Evolutionary conservation across 495 filamentous ascomycete genomes (phyloP).

Genomic region (Saxophila tyrrhenica): DNA sequence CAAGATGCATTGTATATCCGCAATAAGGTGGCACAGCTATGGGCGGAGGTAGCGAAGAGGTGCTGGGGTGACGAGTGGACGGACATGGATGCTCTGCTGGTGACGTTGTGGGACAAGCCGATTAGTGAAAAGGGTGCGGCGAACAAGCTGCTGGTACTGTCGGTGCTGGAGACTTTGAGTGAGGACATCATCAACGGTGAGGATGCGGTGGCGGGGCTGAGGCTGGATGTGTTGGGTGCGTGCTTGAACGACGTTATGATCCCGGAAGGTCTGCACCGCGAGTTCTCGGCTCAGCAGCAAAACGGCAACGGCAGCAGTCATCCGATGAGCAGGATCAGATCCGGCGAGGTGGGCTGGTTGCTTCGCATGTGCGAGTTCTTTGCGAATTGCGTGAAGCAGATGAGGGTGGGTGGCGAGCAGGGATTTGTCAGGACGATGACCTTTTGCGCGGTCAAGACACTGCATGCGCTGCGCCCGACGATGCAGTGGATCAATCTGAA

Average conservation of each 20-base stretch:
- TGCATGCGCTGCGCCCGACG: slow-evolving; percentile 63
- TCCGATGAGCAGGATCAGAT: slow-evolving; percentile 38
- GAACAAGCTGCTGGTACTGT: slow-evolving; percentile 70
- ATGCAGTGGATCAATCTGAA: slow-evolving; percentile 77
- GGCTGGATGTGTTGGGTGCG: slow-evolving; percentile 72
- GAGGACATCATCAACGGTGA: slow-evolving; percentile 90
- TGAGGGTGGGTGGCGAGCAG: slow-evolving; percentile 2
- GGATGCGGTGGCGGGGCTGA: slow-evolving; percentile 69
- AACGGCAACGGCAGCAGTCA: slow-evolving; percentile 18
- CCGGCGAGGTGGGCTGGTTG: slow-evolving; percentile 78
- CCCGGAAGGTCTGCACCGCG: slow-evolving; percentile 58
- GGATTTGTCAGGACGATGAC: neutral
- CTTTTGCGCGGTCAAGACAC: slow-evolving; percentile 45
- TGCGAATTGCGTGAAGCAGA: slow-evolving; percentile 51
- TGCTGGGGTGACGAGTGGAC: slow-evolving; percentile 86
- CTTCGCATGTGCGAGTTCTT: slow-evolving; percentile 63
- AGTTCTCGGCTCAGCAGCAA: slow-evolving; percentile 59
- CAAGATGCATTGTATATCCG: slow-evolving; percentile 73
- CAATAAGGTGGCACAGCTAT: slow-evolving; percentile 91
- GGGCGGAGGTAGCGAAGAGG: slow-evolving; percentile 89
- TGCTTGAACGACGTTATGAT: slow-evolving; percentile 89
- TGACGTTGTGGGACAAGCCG: slow-evolving; percentile 67
- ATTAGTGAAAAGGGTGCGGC: slow-evolving; percentile 32
- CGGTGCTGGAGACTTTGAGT: slow-evolving; percentile 80
- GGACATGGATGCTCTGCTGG: slow-evolving; percentile 80